Evolutionary conservation across 2,329 filamentous ascomycete genomes (phyloP), one percentile per base, ranked within the genome.

Genomic region (Colletotrichum sidae): DNA sequence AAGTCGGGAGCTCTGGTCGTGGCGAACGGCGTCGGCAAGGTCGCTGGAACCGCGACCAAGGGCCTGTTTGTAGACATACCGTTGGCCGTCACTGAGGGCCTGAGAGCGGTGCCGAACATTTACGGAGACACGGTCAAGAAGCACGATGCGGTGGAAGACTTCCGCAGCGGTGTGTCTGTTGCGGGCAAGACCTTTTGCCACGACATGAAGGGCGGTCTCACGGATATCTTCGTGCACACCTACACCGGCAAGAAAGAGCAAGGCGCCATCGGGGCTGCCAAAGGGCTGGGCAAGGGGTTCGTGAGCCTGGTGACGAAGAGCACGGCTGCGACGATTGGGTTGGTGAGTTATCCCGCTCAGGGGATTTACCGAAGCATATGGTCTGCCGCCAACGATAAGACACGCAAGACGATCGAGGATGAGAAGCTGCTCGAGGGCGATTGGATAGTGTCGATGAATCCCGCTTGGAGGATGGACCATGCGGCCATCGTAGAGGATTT

Each of bases 1-100:
- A 55, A 50, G 5, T 45, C 58, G 68, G 35, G 64, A 56, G 44
- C 51, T 3, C 41, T 60, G 55, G 52, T 75, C 71, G 53, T 12
- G 71, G 8, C 70, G 70, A n/a, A 85, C 88, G 2, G 83, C 83
- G 1, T 86, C 86, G 67, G 86, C 86, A 4, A 80, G 87, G 15
- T 92, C 17, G 83, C 89, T 13, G 56, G 59, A 8, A 85, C 84
- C 42, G 86, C 88, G 35, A 81, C 87, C 0, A 77, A 92, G 51
- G 88, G 87, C 67, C 84, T 88, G 0, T 90, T 91, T 4, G 68
- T 70, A 2, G 66, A 67, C 25, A 68, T 70, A 0, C 69, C 68
- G 2, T 49, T 70, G 12, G 69, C 68, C 1, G 68, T 65, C 17
- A 68, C 68, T 2, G 68, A 70, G 39, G 69, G 68, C 8, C 46